A percentile compares a stretch with the other conserved stretches of the same genome.
phyloP scores from a whole-genome alignment of 2,329 filamentous ascomycete species.

The Teratosphaeria zuluensis region DNA sequence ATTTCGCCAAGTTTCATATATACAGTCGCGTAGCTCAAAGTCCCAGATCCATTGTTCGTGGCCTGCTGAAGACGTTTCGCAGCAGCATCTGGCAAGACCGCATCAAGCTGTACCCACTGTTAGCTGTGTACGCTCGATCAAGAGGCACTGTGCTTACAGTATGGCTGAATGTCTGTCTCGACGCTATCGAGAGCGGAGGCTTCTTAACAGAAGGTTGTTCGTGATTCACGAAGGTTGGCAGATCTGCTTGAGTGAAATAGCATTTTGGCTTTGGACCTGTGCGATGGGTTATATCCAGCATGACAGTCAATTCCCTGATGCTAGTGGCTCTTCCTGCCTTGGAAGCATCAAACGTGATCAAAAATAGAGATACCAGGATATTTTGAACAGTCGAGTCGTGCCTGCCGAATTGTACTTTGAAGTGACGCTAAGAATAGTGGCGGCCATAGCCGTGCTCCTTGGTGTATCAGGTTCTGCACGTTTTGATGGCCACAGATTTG shows the following conservation, averaged over 20 bases:
- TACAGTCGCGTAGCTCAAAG: slow-evolving; percentile 53
- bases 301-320: not conserved
- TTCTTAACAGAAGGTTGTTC: slow-evolving; percentile 61
- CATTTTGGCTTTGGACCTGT: slow-evolving; percentile 46
- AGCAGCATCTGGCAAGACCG: slow-evolving; percentile 52
- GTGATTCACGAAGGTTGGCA: slow-evolving; percentile 59
- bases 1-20: slow-evolving; percentile 64
- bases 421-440: not conserved
- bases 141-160: slow-evolving; percentile 33
- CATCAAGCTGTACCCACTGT: slow-evolving; percentile 44
- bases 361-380: not conserved
- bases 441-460: not conserved
- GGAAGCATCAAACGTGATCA: not conserved
- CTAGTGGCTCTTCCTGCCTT: not conserved
- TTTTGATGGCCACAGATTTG: not conserved
- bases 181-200: slow-evolving; percentile 65
- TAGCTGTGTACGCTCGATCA: not conserved
- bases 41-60: slow-evolving; percentile 15
- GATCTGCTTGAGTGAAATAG: slow-evolving; percentile 59
- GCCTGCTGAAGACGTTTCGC: slow-evolving; percentile 5
- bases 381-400: not conserved
- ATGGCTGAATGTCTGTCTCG: slow-evolving; percentile 57
- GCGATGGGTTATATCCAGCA: slow-evolving; percentile 4
- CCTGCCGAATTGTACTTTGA: not conserved
- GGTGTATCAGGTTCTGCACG: not conserved